Evolutionary conservation across 805 yeast genomes (phyloP).

Genomic region (Tetrapisispora pingtungensis): DNA sequence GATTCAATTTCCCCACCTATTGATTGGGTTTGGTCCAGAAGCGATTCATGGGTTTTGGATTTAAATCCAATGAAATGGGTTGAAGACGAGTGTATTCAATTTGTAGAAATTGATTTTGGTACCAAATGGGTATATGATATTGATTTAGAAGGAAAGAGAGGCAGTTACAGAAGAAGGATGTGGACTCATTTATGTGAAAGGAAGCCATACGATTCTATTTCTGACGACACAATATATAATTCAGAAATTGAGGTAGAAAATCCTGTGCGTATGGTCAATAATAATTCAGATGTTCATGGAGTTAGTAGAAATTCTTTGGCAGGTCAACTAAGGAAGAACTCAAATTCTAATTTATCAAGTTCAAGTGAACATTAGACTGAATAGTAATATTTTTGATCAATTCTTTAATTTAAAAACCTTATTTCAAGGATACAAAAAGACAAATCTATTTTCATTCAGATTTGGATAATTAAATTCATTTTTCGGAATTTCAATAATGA

Average conservation of each 20-base stretch:
- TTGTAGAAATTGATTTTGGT: conserved; percentile 55
- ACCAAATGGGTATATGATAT: conserved; percentile 82
- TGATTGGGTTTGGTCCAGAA: conserved; percentile 43
- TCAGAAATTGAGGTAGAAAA: conserved; percentile 11
- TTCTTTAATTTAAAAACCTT: too few relatives aligned
- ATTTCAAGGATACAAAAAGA: too few relatives aligned
- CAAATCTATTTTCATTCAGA: too few relatives aligned
- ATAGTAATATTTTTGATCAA: too few relatives aligned
- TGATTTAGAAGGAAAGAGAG: conserved; percentile 24
- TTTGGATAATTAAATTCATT: too few relatives aligned
- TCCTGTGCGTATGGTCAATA: conserved; percentile 11
- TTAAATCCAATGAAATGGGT: conserved; percentile 59
- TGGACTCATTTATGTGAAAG: conserved; percentile 44
- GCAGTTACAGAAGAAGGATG: conserved; percentile 49
- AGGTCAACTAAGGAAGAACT: conserved; percentile 5
- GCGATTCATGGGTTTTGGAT: conserved; percentile 55
- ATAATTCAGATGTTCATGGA: conserved; percentile 9
- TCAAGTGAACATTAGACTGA: not conserved
- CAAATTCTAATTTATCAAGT: not conserved
- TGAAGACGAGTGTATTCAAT: conserved; percentile 38
- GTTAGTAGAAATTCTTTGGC: conserved; percentile 21
- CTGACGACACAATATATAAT: not conserved
- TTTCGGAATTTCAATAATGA: too few relatives aligned
- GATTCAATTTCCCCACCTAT: conserved; percentile 44
- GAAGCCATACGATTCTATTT: conserved; percentile 7